These are phyloP conservation scores for Arctium lappa DNA, from an alignment of 129 eudicot genomes.

Conservation along the genomic window DNA sequence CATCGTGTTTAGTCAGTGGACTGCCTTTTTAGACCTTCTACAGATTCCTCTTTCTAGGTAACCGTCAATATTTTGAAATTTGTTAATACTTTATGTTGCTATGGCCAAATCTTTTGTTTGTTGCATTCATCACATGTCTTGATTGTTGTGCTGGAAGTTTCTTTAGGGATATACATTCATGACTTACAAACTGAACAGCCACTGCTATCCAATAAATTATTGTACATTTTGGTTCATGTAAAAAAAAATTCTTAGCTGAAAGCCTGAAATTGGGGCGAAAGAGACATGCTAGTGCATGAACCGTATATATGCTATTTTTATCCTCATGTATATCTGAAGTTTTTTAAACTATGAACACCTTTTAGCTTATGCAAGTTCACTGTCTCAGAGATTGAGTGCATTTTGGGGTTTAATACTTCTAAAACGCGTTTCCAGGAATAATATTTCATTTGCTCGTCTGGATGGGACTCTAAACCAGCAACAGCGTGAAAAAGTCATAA, in stretches of 20 bases:
- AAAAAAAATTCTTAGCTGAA: no score
- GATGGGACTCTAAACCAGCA: slow-evolving; percentile 97
- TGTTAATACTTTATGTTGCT: background rate
- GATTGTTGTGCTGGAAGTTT: no score
- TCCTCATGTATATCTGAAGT: background rate
- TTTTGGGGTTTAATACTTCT: background rate
- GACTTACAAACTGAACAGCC: background rate
- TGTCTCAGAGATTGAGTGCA: background rate
- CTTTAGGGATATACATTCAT: no score
- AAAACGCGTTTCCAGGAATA: slow-evolving; percentile 44
- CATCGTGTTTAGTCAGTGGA: slow-evolving; percentile 96
- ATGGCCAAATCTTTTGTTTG: background rate
- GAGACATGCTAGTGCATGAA: background rate
- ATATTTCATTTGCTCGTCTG: slow-evolving; percentile 80
- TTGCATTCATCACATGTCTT: no score
- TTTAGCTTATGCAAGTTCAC: background rate
- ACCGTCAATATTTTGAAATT: background rate
- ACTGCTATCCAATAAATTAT: no score
- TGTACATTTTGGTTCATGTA: no score
- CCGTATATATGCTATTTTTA: background rate
- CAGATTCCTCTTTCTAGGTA: slow-evolving; percentile 93
- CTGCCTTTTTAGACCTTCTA: slow-evolving; percentile 87
- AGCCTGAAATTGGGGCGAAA: no score
- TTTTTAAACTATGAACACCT: background rate
- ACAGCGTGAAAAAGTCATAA: slow-evolving; percentile 92